Base-by-base conservation (phyloP, 73 alveolate species). In the Tetrahymena borealis region DNA sequence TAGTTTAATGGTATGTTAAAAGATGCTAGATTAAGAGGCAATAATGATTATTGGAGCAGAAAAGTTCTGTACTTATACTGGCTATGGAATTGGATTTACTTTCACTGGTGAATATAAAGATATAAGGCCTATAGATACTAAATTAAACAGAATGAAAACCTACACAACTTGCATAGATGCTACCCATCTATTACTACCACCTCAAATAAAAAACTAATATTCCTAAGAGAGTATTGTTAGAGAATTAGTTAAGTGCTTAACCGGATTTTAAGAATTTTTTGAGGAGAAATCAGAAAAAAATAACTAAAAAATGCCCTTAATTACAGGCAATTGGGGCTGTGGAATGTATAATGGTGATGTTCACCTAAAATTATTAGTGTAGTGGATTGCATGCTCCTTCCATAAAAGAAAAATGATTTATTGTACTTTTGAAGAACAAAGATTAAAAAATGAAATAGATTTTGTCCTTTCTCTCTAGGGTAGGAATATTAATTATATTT, bases 301-400 rank as follows among this genome's bases (percentile, higher is more conserved):
- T 6, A 60, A 38, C 37, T 39, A 39, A 78, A 91, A 94, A 13
- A 90, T 43, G 32, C 78, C 43, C 18, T 94, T 96, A 0, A 95
- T 94, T 13, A 96, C 98, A 11, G 99, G 99, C 37, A 96, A 96
- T 60, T 96, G 99, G 99, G 98, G 99, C 60, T 96, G 98, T 85
- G 99, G 99, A 4, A 95, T 91, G 79, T 96, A 95, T 91, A 93
- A 90, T 28, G 99, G 99, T 1, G 95, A 90, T 93, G 93, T 90
- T 15, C 94, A 94, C 40, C 92, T 96, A 92, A 96, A 96, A 94
- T 90, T 79, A 78, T 33, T 96, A 4, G 91, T 96, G 38, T 95
- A 96, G 93, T 95, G 98, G 94, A 40, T 96, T 8, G 98, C 99
- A 7, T 96, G n/a, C n/a, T n/a, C n/a, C n/a, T n/a, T n/a, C n/a